Base-by-base conservation (phyloP, 2,329 filamentous ascomycete species). In the Purpureocillium takamizusanense region DNA sequence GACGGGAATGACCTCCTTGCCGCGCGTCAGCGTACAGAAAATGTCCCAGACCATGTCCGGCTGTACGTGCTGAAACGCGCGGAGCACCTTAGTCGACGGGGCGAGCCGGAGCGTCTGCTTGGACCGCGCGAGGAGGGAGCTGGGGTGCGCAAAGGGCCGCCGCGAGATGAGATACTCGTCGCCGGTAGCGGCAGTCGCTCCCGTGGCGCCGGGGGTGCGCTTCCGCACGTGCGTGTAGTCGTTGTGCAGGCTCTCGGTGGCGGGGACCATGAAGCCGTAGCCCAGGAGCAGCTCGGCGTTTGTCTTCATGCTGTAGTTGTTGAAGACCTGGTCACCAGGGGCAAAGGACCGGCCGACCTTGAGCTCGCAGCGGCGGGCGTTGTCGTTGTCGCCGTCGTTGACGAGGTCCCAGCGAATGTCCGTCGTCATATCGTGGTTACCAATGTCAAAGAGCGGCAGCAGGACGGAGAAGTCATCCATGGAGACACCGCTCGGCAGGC, bases 281-380 rank as follows among this genome's bases (percentile, higher is more conserved):
- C 71, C 77, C 2, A 82, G 60, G 1, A 83, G 65, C 17, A 83
- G 62, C 60, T 86, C 81, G 42, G 80, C 81, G 50, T 87, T 88
- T 7, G 81, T 84, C 57, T 86, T 84, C 51, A 65, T 56, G 23
- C 83, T 83, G 51, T 88, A 88, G 55, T 85, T 86, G 62, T 86
- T 85, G 50, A 69, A 80, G 17, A 78, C 57, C 46, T 78, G 74
- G 23, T 74, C 56, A 0, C 78, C 76, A 0, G 74, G 59, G 4
- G 46, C 35, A 47, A 79, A 70, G 1, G 48, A 43, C 39, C 64
- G 60, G 14, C 51, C 54, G 8, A 67, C 64, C 13, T 56, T 51
- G 9, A 80, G 61, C 8, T 53, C 57, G 42, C 72, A 77, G 15
- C 46, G 34, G 12, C 47, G 46, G 4, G 48, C 43, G 7, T 60